These are phyloP conservation scores for Astragalus glycyphyllos DNA, from an alignment of 306 rosid species.

Conservation along the genomic window DNA sequence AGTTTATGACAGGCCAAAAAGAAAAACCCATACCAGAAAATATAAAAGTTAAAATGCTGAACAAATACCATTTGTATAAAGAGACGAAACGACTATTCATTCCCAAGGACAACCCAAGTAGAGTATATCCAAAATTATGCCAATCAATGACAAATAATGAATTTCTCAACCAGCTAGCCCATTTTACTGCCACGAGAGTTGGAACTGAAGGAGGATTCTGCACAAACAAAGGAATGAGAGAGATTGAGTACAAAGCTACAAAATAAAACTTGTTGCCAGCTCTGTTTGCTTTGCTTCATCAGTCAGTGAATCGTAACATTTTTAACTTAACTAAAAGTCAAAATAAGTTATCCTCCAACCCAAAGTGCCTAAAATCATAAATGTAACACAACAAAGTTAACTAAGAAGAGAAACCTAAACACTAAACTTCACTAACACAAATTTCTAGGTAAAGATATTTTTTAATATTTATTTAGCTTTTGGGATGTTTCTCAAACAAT, in stretches of 20 bases:
- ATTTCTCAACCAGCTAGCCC: constrained; percentile 82
- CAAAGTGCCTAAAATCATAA: constrained; percentile 30
- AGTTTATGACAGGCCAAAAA: constrained; percentile 13
- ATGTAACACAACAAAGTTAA: constrained; percentile 26
- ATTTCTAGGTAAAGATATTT: background rate
- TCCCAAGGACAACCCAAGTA: constrained; percentile 84
- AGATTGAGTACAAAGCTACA: constrained; percentile 24
- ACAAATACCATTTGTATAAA: constrained; percentile 75
- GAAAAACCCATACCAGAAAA: constrained; percentile 29
- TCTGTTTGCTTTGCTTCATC: constrained; percentile 20
- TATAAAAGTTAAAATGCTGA: constrained; percentile 32
- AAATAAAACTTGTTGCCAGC: constrained; percentile 3
- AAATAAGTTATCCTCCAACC: background rate
- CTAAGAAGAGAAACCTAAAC: too few relatives aligned
- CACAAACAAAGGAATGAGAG: constrained; percentile 40
- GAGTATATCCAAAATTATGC: constrained; percentile 97
- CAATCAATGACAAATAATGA: constrained; percentile 90
- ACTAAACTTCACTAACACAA: constrained; percentile 24
- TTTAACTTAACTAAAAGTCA: constrained; percentile 4
- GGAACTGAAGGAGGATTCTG: constrained; percentile 99
- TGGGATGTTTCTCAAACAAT: constrained; percentile 20
- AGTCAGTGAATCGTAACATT: constrained; percentile 7
- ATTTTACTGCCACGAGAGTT: constrained; percentile 86
- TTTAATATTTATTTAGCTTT: constrained; percentile 21
- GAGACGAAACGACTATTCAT: constrained; percentile 84